Evolutionary conservation across 306 rosid genomes (phyloP), one percentile per base, ranked within the genome.

Genomic region (Pterocarpus macrocarpus): DNA sequence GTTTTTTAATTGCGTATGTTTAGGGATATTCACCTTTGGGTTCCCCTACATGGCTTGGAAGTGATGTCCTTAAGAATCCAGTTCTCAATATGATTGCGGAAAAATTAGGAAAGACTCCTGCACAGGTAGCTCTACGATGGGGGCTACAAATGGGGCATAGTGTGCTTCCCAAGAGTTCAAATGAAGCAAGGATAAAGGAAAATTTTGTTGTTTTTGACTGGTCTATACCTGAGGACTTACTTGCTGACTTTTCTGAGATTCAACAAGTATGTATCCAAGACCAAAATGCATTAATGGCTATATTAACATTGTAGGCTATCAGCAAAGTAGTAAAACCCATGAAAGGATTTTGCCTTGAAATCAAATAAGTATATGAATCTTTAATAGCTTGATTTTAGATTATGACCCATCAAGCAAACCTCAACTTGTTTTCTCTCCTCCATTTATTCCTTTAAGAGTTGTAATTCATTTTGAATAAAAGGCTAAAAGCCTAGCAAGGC

Each of bases 21-120:
- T 81, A 92, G 97, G 90, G 85, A 67, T 89, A 90, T 85, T 89
- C 94, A 62, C 94, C 97, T 8, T 71, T 90, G 74, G 97, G 94
- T 56, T 90, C 97, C 79, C 90, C 94, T 59, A 64, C 83, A 5
- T 85, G 91, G 88, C 64, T 92, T 17, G 75, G 87, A 45, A 61
- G 87, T 52, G 93, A 87, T 30, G 84, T 92, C 47, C 97, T 92
- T 13, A 67, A 81, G 85, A 82, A 89, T 55, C 94, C 91, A 22
- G 44, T 85, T 50, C 43, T 90, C 33, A 84, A 43, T 11, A 83
- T 38, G 52, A 63, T 90, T 0, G 90, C 90, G 0, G 85, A 86
- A 36, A 87, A 81, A 69, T 76, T 92, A 35, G 91, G 91, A 30
- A 92, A 82, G 72, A 87, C 86, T 69, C 91, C 92, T 8, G 91